These are phyloP conservation scores for Apostasia ramifera DNA, from an alignment of 106 monocot genomes.

Conservation along the genomic window DNA sequence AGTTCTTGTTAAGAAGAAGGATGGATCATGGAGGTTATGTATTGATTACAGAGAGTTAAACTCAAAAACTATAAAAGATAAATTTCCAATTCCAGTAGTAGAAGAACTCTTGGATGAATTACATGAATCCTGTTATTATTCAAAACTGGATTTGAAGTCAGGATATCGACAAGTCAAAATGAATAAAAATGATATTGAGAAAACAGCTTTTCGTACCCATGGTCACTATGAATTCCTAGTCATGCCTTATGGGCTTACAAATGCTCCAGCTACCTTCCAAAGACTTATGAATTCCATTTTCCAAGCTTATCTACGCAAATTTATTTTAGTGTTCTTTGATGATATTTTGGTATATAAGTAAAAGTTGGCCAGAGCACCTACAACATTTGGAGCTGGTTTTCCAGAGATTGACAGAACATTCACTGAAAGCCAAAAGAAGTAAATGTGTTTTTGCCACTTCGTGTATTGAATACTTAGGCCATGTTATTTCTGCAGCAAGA, in stretches of 20 bases:
- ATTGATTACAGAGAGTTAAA: slow-evolving; percentile 1
- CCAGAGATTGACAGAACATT: background rate
- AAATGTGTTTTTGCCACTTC: background rate
- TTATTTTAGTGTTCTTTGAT: background rate
- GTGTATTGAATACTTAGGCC: background rate
- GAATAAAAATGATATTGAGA: background rate
- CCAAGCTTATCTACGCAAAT: background rate
- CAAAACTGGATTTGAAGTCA: background rate
- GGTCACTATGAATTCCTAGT: background rate
- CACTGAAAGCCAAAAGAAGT: background rate
- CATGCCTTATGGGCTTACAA: background rate
- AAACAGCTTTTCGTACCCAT: background rate
- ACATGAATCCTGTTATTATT: no score
- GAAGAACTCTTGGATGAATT: no score
- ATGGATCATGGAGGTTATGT: background rate
- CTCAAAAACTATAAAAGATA: no score
- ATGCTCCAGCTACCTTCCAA: slow-evolving; percentile 1
- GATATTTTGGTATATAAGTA: slow-evolving; percentile 3
- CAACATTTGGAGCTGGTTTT: background rate
- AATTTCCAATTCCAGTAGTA: no score
- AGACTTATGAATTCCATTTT: background rate
- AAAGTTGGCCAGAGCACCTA: background rate
- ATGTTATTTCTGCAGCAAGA: background rate
- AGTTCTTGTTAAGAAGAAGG: background rate
- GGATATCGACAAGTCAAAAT: background rate